Base-by-base conservation (phyloP, 2,329 filamentous ascomycete species). In the Diaporthe caulivora region DNA sequence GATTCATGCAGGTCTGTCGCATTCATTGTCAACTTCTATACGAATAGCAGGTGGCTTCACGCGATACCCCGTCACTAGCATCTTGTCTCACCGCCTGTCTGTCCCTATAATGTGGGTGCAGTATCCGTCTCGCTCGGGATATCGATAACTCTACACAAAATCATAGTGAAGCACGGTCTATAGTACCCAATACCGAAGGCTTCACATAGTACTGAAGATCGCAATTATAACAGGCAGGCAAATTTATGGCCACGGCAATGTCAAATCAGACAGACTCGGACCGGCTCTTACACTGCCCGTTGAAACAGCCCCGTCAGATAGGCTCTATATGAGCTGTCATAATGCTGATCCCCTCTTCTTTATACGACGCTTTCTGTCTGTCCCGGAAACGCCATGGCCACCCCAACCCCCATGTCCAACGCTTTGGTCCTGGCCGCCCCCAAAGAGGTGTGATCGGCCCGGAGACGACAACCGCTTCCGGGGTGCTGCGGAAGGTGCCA, bases 321-420 rank as follows among this genome's bases (percentile, higher is more conserved):
- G 26, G 44, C 26, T 44, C 44, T 65, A 65, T 65, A 65, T 65
- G 29, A 51, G 62, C 62, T 65, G 44, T 51, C 62, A 65, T 51
- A 65, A 65, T 44, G n/a, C 42, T 9, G 17, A 5, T 18, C 42
- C 40, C 29, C 13, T 11, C 26, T 26, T 26, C 40, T 34, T 49
- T 34, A 51, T 51, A 21, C 44, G 47, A 26, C 62, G 44, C 42
- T 15, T 6, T 60, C n/a, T 55, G 55, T 58, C 26, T 34, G 18
- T 65, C 42, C 60, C 26, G 42, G 29, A 24, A 31, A 65, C 44
- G 42, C 42, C 62, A 65, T 53, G 47, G 44, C 40, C 62, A n/a
- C 42, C 13, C 44, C 62, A 44, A 65, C 31, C 58, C 58, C 42
- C 31, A 65, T 65, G 62, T 24, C 57, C 29, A 51, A 31, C 44